phyloP scores from a whole-genome alignment of 78 protist genomes.

The Trichosphaerium sp. region DNA sequence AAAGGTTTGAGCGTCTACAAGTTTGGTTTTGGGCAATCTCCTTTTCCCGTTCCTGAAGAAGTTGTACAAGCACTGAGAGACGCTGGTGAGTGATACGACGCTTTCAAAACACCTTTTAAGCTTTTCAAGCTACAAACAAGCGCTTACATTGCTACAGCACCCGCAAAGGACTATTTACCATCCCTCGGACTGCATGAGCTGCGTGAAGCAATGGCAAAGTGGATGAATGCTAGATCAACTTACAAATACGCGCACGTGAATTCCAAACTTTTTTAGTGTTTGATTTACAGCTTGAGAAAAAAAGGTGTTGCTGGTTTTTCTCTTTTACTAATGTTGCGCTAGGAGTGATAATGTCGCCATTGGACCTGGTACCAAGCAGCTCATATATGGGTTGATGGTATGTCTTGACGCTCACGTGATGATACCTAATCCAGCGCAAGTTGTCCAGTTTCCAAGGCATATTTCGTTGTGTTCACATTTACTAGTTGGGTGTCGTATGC shows the following conservation, averaged over 20 bases:
- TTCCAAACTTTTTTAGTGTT: too few species aligned
- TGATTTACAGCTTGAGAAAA: too few species aligned
- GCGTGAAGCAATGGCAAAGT: neutral
- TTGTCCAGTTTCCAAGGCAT: too few species aligned
- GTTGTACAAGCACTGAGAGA: neutral
- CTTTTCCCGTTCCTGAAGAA: neutral
- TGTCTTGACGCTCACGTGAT: neutral
- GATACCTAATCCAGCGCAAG: too few species aligned
- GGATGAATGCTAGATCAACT: too few species aligned
- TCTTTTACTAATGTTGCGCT: neutral
- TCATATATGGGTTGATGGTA: neutral
- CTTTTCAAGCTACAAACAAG: too few species aligned
- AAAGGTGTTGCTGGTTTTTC: too few species aligned
- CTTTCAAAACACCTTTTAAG: too few species aligned
- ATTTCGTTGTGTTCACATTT: neutral
- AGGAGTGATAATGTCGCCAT: neutral
- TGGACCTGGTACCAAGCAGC: neutral
- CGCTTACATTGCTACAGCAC: too few species aligned
- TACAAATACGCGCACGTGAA: too few species aligned
- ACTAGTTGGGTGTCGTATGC: conserved; percentile 9
- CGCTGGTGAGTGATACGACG: neutral
- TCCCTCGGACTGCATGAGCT: neutral
- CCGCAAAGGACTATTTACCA: too few species aligned
- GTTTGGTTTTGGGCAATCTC: conserved; percentile 16
- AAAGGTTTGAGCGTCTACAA: too few species aligned